Evolutionary conservation across 768 basidiomycete species (phyloP).

Genomic region (Naganishia randhawae): DNA sequence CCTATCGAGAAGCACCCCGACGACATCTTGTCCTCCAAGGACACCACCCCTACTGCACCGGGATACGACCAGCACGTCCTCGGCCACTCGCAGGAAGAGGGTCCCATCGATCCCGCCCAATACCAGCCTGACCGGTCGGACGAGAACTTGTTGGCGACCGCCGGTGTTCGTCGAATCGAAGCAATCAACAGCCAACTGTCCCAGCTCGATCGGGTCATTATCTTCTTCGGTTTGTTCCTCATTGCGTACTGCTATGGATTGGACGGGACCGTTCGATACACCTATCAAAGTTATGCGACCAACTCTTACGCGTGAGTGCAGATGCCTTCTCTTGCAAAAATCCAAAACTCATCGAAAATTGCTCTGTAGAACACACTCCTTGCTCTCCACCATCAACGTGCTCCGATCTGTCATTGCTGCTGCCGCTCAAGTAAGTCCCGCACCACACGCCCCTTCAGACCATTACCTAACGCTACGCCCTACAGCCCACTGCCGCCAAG

Average conservation of each 20-base stretch:
- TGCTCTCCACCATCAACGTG: conserved; percentile 46
- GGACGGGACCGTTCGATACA: conserved; percentile 33
- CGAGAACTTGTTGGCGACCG: conserved; percentile 30
- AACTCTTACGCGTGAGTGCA: conserved; percentile 15
- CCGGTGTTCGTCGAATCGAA: conserved; percentile 46
- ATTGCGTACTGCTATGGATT: conserved; percentile 42
- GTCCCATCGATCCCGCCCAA: background rate
- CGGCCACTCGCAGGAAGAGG: background rate
- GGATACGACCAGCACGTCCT: conserved; percentile 17
- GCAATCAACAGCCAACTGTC: conserved; percentile 39
- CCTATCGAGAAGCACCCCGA: conserved; percentile 3
- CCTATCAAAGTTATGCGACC: conserved; percentile 29
- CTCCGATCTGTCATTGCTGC: conserved; percentile 43
- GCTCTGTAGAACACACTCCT: conserved; percentile 26
- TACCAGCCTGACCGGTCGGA: background rate
- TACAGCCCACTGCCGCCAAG: conserved; percentile 36
- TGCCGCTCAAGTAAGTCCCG: conserved; percentile 30
- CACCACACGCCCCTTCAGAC: background rate
- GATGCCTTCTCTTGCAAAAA: background rate
- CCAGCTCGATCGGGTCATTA: conserved; percentile 33
- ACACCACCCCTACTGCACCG: background rate
- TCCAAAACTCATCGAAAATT: too few relatives aligned
- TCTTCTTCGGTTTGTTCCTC: conserved; percentile 44
- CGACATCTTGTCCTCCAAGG: conserved; percentile 7
- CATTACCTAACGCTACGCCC: conserved; percentile 26